These are phyloP conservation scores for Cymbidium sinense DNA, from an alignment of 106 monocot species.

Conservation along the genomic window DNA sequence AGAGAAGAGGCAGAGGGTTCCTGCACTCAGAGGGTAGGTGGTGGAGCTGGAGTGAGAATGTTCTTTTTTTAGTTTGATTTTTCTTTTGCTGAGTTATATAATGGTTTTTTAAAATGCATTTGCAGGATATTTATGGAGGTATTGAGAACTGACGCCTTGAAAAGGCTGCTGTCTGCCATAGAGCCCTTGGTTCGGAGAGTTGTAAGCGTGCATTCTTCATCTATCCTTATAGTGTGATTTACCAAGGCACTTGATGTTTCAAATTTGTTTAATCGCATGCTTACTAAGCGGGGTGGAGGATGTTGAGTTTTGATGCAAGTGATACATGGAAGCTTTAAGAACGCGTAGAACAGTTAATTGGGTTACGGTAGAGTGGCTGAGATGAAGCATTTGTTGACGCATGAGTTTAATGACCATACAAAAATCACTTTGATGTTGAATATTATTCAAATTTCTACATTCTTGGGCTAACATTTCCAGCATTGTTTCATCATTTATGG, in stretches of 20 bases:
- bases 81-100: not conserved
- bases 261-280: not conserved
- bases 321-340: too few relatives aligned
- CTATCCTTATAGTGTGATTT: not conserved
- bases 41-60: not conserved
- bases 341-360: too few relatives aligned
- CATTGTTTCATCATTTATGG: too few relatives aligned
- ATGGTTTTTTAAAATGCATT: not conserved
- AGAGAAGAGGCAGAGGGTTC: constrained; percentile 24
- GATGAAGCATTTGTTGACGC: too few relatives aligned
- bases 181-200: constrained; percentile 39
- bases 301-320: too few relatives aligned
- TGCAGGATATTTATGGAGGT: constrained; percentile 23
- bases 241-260: not conserved
- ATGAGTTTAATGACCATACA: too few relatives aligned
- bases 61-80: not conserved
- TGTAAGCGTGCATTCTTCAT: constrained; percentile 19
- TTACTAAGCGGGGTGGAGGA: not conserved
- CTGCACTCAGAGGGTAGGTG: constrained; percentile 12
- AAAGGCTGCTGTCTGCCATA: constrained; percentile 19
- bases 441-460: too few relatives aligned
- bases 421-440: too few relatives aligned
- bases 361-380: too few relatives aligned
- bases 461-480: too few relatives aligned
- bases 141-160: constrained; percentile 17